Evolutionary conservation across 1,284 basidiomycete genomes (phyloP), one percentile per base, ranked within the genome.

Genomic region (Agroathelia rolfsii): DNA sequence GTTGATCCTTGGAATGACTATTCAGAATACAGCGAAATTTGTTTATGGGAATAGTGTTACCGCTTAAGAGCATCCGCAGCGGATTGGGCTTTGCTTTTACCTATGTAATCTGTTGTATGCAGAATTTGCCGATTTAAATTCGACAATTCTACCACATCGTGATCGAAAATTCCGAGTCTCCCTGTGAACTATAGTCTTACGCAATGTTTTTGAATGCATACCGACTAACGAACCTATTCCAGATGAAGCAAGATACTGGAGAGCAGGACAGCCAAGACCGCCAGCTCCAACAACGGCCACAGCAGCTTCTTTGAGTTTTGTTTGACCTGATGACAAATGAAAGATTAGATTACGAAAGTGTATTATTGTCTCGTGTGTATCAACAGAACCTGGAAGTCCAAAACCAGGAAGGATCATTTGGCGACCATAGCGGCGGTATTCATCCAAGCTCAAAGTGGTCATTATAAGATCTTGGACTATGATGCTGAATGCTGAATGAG

Each of bases 371-470:
- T 38, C 20, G 19, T 24, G 30, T 14, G 27, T 16, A 24, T 28
- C n/a, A n/a, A 24, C 10, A 39, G 31, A 38, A 83, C 87, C 89
- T 52, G 72, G 62, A 1, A 97, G 64, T 1, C 94, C 94, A 50
- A 96, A 83, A 15, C 77, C 80, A 37, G 89, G 77, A 35, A 97
- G 65, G 44, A 98, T 92, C 90, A 99, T 95, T 53, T 99, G 95
- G 27, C 95, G 69, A 15, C 93, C 92, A 72, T 97, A 98, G 29
- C 94, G 72, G 44, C 66, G 62, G 54, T 95, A 97, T 49, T 97
- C 93, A 27, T 67, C 58, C 14, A 76, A 35, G 42, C 41, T 22
- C 24, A 14, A 17, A 22, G 27, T 34, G 24, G 19, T 39, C 45
- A 12, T 39, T 47, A 36, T 51, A 55, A 47, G 5, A 47, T 51